A percentile compares a stretch with the other conserved stretches of the same genome.
phyloP scores from a whole-genome alignment of 495 filamentous ascomycete genomes.

The Annulohypoxylon moriforme region DNA sequence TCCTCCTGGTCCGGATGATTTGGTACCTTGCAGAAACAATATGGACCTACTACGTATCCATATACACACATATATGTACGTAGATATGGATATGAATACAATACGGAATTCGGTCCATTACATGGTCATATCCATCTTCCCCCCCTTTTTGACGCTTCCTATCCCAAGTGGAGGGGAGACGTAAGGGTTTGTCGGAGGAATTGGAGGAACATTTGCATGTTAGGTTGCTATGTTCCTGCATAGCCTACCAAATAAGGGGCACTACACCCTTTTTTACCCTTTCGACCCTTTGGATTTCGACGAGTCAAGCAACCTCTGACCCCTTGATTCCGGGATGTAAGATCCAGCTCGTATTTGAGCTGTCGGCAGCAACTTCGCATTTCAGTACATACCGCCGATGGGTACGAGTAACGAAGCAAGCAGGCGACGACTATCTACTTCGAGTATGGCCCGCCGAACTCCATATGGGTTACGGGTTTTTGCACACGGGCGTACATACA shows the following conservation, averaged over 20 bases:
- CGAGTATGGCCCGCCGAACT: conserved; percentile 23
- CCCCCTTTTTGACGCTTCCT: conserved; percentile 17
- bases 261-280: conserved; percentile 23
- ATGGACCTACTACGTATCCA: not conserved
- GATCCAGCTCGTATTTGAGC: conserved; percentile 45
- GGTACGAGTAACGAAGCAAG: conserved; percentile 24
- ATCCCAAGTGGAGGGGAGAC: conserved; percentile 32
- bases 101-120: conserved; percentile 1
- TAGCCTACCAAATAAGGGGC: conserved; percentile 36
- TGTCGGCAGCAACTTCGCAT: conserved; percentile 30
- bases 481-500: conserved; percentile 21
- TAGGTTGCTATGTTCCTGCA: conserved; percentile 34
- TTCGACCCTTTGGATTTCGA: conserved; percentile 9
- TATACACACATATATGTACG: not conserved
- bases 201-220: conserved; percentile 40
- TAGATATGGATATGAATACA: conserved; percentile 5
- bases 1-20: conserved; percentile 30
- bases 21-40: conserved; percentile 41
- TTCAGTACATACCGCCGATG: conserved; percentile 24
- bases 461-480: conserved; percentile 27
- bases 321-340: conserved; percentile 31
- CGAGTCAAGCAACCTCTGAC: conserved; percentile 21
- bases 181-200: conserved; percentile 34
- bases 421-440: conserved; percentile 27
- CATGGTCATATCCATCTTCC: not conserved